phyloP scores from a whole-genome alignment of 139 green algal species.

The Asterochloris erici region DNA sequence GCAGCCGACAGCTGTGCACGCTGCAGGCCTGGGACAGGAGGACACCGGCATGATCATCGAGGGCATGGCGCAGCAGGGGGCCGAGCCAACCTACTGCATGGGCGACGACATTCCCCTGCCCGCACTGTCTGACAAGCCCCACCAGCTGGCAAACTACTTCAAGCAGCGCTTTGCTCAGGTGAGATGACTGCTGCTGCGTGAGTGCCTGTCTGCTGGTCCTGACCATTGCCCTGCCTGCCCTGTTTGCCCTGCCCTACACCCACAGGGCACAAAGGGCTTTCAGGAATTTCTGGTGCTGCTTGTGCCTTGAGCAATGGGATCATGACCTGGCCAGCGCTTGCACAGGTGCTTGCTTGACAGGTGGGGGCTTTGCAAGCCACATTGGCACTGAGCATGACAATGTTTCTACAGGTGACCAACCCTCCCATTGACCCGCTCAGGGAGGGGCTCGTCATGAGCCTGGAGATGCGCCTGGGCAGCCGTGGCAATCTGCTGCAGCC shows the following conservation, averaged over 20 bases:
- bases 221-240: no score
- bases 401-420: slow-evolving; percentile 83
- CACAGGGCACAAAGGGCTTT: no score
- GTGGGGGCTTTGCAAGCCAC: slow-evolving; percentile 22
- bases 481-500: slow-evolving; percentile 95
- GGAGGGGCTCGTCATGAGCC: slow-evolving; percentile 97
- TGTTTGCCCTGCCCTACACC: no score
- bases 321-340: not conserved
- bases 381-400: no score
- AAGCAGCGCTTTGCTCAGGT: slow-evolving; percentile 98
- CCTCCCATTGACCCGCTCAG: slow-evolving; percentile 98
- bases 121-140: slow-evolving; percentile 85
- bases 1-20: not conserved
- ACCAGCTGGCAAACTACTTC: slow-evolving; percentile 99
- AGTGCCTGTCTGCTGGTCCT: not conserved
- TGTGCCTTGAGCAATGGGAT: no score
- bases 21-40: slow-evolving; percentile 74
- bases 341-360: no score
- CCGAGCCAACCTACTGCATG: slow-evolving; percentile 99
- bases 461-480: slow-evolving; percentile 92
- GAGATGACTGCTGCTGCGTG: slow-evolving; percentile 20
- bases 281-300: no score
- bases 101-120: slow-evolving; percentile 96
- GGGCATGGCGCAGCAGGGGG: slow-evolving; percentile 83
- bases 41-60: slow-evolving; percentile 97